Percentiles rank a stretch among this genome's conserved stretches.
Conservation (phyloP, 2,329 filamentous ascomycete genomes). For the Ophiobolus disseminans region DNA sequence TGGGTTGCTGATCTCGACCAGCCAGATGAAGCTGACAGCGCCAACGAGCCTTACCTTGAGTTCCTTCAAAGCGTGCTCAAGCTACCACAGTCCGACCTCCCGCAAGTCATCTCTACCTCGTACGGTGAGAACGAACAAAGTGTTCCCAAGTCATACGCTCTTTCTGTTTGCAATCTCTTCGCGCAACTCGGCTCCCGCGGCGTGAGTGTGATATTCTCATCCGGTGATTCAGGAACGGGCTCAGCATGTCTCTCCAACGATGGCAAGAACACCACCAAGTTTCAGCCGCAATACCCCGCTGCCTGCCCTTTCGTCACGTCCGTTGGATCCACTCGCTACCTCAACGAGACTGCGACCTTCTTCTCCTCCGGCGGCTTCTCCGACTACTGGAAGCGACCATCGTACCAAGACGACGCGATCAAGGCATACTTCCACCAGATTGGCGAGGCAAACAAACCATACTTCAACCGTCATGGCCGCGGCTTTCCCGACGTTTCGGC, state of each 20-base stretch:
- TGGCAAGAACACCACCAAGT: constrained; percentile 61
- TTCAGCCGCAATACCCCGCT: constrained; percentile 69
- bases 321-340: constrained; percentile 66
- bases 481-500: constrained; percentile 69
- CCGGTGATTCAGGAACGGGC: constrained; percentile 67
- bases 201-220: constrained; percentile 66
- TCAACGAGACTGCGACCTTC: constrained; percentile 53
- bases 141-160: constrained; percentile 67
- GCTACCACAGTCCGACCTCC: constrained; percentile 59
- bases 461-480: constrained; percentile 62
- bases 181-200: constrained; percentile 70
- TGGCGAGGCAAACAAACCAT: constrained; percentile 53
- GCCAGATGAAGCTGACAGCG: constrained; percentile 50
- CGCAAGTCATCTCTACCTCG: constrained; percentile 68
- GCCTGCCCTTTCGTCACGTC: constrained; percentile 72
- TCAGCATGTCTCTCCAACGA: constrained; percentile 64
- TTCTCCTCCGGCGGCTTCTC: constrained; percentile 61
- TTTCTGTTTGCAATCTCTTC: constrained; percentile 67
- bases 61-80: constrained; percentile 66
- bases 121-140: constrained; percentile 73
- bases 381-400: constrained; percentile 56
- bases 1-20: constrained; percentile 58
- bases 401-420: constrained; percentile 57
- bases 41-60: constrained; percentile 72
- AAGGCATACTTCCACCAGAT: constrained; percentile 53